phyloP scores from a whole-genome alignment of 805 yeast genomes.

The Myxozyma geophila region DNA sequence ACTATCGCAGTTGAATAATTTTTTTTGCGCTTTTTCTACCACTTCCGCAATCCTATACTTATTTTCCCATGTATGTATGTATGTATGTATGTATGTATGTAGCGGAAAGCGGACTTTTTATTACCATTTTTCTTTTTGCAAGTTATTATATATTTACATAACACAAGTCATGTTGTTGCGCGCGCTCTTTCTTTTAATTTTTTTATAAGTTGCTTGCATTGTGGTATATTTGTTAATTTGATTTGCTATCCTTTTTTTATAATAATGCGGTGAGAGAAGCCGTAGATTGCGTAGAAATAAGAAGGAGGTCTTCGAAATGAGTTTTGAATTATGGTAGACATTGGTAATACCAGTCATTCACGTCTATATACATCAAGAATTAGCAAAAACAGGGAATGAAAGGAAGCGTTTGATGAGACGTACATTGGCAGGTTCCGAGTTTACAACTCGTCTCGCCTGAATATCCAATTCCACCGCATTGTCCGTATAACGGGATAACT shows the following conservation, averaged over 20 bases:
- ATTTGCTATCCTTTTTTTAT: no score
- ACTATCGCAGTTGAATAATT: background rate
- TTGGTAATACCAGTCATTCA: conserved; percentile 20
- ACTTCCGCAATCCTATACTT: background rate
- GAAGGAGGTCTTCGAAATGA: background rate
- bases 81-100: no score
- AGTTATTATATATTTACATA: background rate
- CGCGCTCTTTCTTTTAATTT: background rate
- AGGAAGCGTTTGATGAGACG: background rate
- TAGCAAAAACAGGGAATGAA: background rate
- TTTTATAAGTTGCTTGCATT: background rate
- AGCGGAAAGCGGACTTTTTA: background rate
- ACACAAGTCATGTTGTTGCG: no score
- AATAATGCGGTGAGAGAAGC: no score
- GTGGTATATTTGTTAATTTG: no score
- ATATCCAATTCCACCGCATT: conserved; percentile 16
- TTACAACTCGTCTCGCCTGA: conserved; percentile 6
- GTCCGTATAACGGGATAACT: conserved; percentile 4
- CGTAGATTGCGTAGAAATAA: no score
- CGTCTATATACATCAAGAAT: background rate
- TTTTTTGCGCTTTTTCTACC: background rate
- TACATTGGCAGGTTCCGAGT: background rate
- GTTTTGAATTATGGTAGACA: background rate
- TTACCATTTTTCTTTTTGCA: background rate
- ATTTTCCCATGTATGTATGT: background rate